Conservation (phyloP, 805 yeast genomes). For the Metschnikowia arizonensis region DNA sequence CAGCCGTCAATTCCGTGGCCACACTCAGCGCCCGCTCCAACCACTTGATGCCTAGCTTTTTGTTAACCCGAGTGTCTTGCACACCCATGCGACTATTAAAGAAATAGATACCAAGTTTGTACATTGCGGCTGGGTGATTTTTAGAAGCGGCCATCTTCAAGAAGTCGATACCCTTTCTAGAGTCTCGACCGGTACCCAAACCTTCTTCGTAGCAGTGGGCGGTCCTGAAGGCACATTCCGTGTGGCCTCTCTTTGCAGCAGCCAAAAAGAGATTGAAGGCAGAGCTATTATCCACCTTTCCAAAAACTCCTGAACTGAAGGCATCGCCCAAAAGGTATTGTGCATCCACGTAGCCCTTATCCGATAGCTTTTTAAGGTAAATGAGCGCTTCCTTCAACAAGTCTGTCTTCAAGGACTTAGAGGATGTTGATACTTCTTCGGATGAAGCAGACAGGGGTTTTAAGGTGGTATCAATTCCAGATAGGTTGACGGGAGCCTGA, state of each 20-base stretch:
- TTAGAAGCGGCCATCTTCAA: slow-evolving; percentile 82
- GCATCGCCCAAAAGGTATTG: slow-evolving; percentile 93
- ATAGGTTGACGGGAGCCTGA: slow-evolving; percentile 4
- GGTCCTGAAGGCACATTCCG: slow-evolving; percentile 87
- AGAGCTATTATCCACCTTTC: slow-evolving; percentile 71
- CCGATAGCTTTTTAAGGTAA: slow-evolving; percentile 66
- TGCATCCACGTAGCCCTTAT: slow-evolving; percentile 82
- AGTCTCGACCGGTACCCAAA: slow-evolving; percentile 84
- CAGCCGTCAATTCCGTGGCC: slow-evolving; percentile 79
- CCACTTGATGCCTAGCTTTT: slow-evolving; percentile 91
- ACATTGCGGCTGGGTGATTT: slow-evolving; percentile 97
- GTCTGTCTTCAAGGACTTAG: slow-evolving; percentile 40
- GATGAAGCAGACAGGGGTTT: neutral
- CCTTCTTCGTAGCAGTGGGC: slow-evolving; percentile 93
- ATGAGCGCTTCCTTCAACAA: slow-evolving; percentile 73
- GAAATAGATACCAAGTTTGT: slow-evolving; percentile 81
- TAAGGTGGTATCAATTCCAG: neutral
- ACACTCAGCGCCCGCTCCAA: slow-evolving; percentile 77
- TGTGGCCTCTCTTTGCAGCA: slow-evolving; percentile 92
- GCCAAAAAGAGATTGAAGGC: slow-evolving; percentile 74
- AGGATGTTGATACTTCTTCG: neutral
- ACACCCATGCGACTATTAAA: slow-evolving; percentile 85
- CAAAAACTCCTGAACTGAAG: slow-evolving; percentile 77
- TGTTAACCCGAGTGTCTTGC: slow-evolving; percentile 58
- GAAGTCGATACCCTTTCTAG: slow-evolving; percentile 79